These are phyloP conservation scores for Trichoderma aggressivum DNA, from an alignment of 2,329 filamentous ascomycete species.

Conservation along the genomic window DNA sequence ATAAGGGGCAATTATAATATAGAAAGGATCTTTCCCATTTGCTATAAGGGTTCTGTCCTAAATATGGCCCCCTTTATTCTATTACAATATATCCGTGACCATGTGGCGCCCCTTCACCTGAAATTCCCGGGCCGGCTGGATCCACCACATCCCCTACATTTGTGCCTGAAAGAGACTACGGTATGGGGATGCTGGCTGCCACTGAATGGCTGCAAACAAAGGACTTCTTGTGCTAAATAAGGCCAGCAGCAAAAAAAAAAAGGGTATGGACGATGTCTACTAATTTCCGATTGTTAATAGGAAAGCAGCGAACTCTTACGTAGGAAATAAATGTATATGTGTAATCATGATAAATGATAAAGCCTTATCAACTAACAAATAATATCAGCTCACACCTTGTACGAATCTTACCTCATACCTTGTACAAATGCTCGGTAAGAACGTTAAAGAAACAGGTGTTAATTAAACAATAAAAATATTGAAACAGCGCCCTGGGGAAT, in stretches of 20 bases:
- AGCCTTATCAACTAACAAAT: neutral
- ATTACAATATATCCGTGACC: neutral
- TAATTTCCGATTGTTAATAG: neutral
- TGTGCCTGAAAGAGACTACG: neutral
- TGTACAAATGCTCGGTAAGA: neutral
- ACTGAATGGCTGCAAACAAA: neutral
- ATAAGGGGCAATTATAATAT: neutral
- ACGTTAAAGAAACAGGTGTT: neutral
- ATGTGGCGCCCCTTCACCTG: neutral
- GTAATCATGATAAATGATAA: neutral
- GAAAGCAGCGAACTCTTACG: neutral
- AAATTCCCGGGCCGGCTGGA: neutral
- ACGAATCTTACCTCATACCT: neutral
- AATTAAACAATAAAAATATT: neutral
- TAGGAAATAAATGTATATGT: neutral
- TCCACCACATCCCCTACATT: neutral
- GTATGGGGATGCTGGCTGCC: neutral
- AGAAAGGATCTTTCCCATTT: neutral
- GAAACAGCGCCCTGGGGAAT: neutral
- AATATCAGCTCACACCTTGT: neutral
- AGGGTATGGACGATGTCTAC: neutral
- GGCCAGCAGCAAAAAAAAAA: neutral
- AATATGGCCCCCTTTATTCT: neutral
- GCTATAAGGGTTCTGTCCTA: neutral
- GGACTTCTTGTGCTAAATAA: neutral